phyloP scores from a whole-genome alignment of 169 alveolate genomes.

The Cryptosporidium sp. region DNA sequence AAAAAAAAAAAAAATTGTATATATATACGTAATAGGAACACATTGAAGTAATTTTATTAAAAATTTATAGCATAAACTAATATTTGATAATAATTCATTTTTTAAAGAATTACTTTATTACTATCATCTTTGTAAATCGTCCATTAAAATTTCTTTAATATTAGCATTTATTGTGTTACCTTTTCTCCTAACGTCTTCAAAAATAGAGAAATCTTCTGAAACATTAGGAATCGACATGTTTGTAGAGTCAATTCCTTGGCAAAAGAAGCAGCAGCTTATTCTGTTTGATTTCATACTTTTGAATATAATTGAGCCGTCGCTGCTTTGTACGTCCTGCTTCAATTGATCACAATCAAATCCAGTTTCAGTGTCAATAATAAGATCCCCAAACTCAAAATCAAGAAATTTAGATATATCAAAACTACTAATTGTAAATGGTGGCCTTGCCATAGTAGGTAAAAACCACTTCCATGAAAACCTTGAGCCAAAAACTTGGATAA shows the following conservation, averaged over 20 bases:
- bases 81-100: neutral
- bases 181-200: slow-evolving; percentile 12
- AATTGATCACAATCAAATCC: slow-evolving; percentile 34
- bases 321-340: neutral
- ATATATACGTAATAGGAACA: neutral
- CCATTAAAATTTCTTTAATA: slow-evolving; percentile 20
- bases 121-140: slow-evolving; percentile 10
- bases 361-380: slow-evolving; percentile 23
- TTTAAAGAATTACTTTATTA: neutral
- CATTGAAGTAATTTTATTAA: neutral
- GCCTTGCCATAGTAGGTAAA: slow-evolving; percentile 58
- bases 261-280: slow-evolving; percentile 11
- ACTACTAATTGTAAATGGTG: slow-evolving; percentile 27
- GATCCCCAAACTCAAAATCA: slow-evolving; percentile 39
- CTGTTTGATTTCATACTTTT: slow-evolving; percentile 2
- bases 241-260: slow-evolving; percentile 20
- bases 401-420: slow-evolving; percentile 45
- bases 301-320: neutral
- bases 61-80: neutral
- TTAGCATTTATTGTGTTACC: neutral
- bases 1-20: neutral
- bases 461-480: slow-evolving; percentile 72
- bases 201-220: slow-evolving; percentile 41
- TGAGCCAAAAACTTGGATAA: slow-evolving; percentile 47
- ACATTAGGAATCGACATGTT: slow-evolving; percentile 10